Percentiles rank a stretch among this genome's conserved stretches.
Evolutionary conservation across 768 basidiomycete genomes (phyloP).

Genomic region (Phanerodontia chrysosporium): DNA sequence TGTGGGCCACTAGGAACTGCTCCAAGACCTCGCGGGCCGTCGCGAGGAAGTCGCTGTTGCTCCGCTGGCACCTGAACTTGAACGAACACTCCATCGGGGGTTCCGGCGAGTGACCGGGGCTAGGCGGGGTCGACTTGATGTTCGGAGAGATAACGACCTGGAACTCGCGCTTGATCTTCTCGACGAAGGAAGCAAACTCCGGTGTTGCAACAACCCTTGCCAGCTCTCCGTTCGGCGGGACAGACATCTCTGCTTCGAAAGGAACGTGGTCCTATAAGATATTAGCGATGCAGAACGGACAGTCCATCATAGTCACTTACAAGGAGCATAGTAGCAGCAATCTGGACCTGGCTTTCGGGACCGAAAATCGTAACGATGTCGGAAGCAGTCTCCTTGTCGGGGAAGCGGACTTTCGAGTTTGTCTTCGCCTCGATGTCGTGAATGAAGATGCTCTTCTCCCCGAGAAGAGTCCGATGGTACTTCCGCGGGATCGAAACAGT

Average conservation of each 20-base stretch:
- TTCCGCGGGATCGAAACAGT: conserved; percentile 89
- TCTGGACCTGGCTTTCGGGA: conserved; percentile 94
- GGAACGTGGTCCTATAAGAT: conserved; percentile 84
- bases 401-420: conserved; percentile 88
- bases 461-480: conserved; percentile 91
- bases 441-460: conserved; percentile 96
- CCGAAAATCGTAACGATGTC: conserved; percentile 96
- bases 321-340: conserved; percentile 92
- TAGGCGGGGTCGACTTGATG: conserved; percentile 46
- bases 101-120: conserved; percentile 51
- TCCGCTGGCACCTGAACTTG: conserved; percentile 93
- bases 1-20: conserved; percentile 82
- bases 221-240: conserved; percentile 81
- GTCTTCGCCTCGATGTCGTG: conserved; percentile 97
- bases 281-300: neutral
- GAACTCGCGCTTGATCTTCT: conserved; percentile 88
- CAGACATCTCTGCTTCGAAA: conserved; percentile 91
- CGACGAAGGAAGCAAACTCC: conserved; percentile 85
- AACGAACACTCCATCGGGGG: conserved; percentile 78
- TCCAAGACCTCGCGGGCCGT: conserved; percentile 91
- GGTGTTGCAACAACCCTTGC: conserved; percentile 66
- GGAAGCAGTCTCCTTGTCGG: conserved; percentile 90
- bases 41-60: conserved; percentile 89
- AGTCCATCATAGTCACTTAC: conserved; percentile 40
- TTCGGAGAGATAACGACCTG: conserved; percentile 88